Evolutionary conservation across 2,329 filamentous ascomycete species (phyloP), one percentile per base, ranked within the genome.

Genomic region (Trichoderma cornu-damae): DNA sequence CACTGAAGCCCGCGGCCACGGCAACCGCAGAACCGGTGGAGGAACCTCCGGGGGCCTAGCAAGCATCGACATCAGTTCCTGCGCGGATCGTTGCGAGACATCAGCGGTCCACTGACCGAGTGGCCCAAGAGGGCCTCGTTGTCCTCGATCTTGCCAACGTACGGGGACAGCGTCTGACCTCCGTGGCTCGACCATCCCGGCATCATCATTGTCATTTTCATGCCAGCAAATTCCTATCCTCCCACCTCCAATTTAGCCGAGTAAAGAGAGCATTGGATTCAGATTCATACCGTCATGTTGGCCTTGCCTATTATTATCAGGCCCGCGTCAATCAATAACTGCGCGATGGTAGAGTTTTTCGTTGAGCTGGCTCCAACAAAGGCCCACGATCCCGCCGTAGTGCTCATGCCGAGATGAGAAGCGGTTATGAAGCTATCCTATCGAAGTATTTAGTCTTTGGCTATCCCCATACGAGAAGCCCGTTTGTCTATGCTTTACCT

Each of bases 21-120:
- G 65, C 64, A 3, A 72, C 69, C 9, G 65, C 69, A n/a, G 70
- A 70, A 18, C 70, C 70, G 1, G 65, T 59, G 1, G 69, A 72
- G 0, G 67, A 72, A 28, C 70, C 70, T 0, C 67, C 67, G 1
- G 70, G 69, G 1, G 62, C 59, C 65, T 71, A 32, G 18, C 8
- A n/a, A 1, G 11, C 6, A 12, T 48, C 11, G 37, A 28, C 5
- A 48, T 34, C 2, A 7, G 6, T 28, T 37, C n/a, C 18, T 16
- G 20, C 6, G 8, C 8, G 3, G 11, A 38, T 24, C 1, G n/a
- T 1, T 14, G 28, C 18, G 7, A 8, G 2, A 4, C 18, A 4
- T n/a, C n/a, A 6, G 11, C 22, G 3, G 7, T 11, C 18, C 38
- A 48, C 59, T 60, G 3, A 66, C 64, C 2, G 63, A 63, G 12